These are phyloP conservation scores for Penicillium subrubescens DNA, from an alignment of 495 filamentous ascomycete genomes.

Conservation along the genomic window DNA sequence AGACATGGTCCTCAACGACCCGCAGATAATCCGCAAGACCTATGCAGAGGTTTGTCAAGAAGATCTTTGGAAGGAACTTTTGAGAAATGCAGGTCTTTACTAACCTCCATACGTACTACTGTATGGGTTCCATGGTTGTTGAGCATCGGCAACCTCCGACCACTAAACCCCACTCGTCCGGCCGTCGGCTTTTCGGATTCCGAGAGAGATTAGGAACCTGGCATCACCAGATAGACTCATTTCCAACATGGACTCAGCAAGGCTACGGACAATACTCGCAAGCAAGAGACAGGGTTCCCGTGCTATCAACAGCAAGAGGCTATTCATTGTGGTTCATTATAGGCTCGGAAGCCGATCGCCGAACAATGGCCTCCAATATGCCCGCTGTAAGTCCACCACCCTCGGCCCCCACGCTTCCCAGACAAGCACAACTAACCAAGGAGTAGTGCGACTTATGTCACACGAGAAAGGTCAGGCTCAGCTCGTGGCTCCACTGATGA, in stretches of 20 bases:
- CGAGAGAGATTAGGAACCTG: neutral
- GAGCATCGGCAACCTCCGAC: neutral
- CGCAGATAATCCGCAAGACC: too few species aligned
- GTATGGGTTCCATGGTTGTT: neutral
- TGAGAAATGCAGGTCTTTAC: neutral
- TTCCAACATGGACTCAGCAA: neutral
- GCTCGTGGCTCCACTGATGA: neutral
- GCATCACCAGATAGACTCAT: neutral
- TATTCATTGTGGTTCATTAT: neutral
- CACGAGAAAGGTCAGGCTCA: slow-evolving; percentile 27
- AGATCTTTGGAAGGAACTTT: neutral
- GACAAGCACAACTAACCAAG: slow-evolving; percentile 1
- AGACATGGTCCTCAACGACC: too few species aligned
- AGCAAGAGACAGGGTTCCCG: neutral
- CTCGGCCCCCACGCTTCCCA: neutral
- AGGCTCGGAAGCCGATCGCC: neutral
- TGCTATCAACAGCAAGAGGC: neutral
- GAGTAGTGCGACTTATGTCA: slow-evolving; percentile 34
- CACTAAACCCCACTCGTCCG: neutral
- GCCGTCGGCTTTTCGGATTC: neutral
- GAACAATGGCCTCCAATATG: slow-evolving; percentile 12
- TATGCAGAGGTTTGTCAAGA: too few species aligned
- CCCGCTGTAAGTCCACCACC: slow-evolving; percentile 21
- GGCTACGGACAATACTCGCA: neutral
- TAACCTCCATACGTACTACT: too few species aligned